A percentile compares a stretch with the other conserved stretches of the same genome.
Evolutionary conservation across 2,329 filamentous ascomycete species (phyloP).

Genomic region (Orbilia javanica): DNA sequence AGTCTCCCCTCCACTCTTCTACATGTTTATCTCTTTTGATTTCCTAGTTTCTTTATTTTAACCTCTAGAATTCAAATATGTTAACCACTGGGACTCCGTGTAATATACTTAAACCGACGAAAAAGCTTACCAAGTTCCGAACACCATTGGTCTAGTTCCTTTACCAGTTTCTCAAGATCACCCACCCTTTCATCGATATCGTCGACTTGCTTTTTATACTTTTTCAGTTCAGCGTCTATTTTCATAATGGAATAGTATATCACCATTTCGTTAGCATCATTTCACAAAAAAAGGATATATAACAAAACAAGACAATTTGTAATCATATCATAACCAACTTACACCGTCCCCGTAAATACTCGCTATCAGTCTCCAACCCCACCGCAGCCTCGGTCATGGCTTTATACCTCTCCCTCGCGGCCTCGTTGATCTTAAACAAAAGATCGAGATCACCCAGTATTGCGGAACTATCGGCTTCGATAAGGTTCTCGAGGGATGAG

Average conservation of each 20-base stretch:
- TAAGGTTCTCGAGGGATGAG: slow-evolving; percentile 61
- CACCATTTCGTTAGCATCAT: not conserved
- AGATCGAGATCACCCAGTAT: slow-evolving; percentile 62
- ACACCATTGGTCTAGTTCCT: slow-evolving; percentile 62
- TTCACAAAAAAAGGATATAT: not conserved
- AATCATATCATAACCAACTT: not conserved
- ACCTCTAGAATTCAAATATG: slow-evolving; percentile 21
- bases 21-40: slow-evolving; percentile 28
- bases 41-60: slow-evolving; percentile 51
- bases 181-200: slow-evolving; percentile 61
- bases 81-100: not conserved
- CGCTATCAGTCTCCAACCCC: slow-evolving; percentile 61
- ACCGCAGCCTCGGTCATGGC: slow-evolving; percentile 62
- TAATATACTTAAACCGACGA: not conserved
- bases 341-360: slow-evolving; percentile 61
- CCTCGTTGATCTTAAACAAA: slow-evolving; percentile 61
- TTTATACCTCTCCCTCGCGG: slow-evolving; percentile 61
- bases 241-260: not conserved
- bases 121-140: slow-evolving; percentile 60
- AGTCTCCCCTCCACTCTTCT: not conserved
- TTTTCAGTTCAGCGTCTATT: slow-evolving; percentile 61
- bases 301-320: not conserved
- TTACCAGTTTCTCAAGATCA: slow-evolving; percentile 61
- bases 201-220: slow-evolving; percentile 62
- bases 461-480: slow-evolving; percentile 61